Evolutionary conservation across 2,329 filamentous ascomycete genomes (phyloP).

Genomic region (Colletotrichum cuscutae): DNA sequence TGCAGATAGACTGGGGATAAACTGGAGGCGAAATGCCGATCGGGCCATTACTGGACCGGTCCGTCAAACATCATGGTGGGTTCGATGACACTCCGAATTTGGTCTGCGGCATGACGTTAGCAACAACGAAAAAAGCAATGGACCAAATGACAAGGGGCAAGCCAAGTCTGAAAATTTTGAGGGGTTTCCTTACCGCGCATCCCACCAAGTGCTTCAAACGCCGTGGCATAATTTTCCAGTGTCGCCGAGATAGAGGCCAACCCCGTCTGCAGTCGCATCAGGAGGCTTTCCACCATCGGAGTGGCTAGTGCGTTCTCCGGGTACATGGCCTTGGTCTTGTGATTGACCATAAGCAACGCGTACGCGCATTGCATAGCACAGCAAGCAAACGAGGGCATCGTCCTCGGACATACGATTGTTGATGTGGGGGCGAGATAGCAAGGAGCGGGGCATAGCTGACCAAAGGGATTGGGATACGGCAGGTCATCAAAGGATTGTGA

Average conservation of each 20-base stretch:
- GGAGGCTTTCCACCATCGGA: slow-evolving; percentile 47
- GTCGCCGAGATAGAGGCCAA: slow-evolving; percentile 53
- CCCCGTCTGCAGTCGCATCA: slow-evolving; percentile 52
- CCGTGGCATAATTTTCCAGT: slow-evolving; percentile 54
- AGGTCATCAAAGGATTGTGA: slow-evolving; percentile 56
- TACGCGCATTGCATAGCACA: slow-evolving; percentile 59
- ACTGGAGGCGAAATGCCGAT: slow-evolving; percentile 6
- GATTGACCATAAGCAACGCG: slow-evolving; percentile 54
- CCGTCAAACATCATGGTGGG: slow-evolving; percentile 37
- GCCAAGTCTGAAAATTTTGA: not conserved
- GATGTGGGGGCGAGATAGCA: slow-evolving; percentile 49
- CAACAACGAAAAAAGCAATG: not conserved
- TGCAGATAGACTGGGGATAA: not conserved
- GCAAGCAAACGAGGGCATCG: slow-evolving; percentile 57
- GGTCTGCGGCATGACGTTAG: slow-evolving; percentile 36
- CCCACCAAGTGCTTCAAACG: slow-evolving; percentile 56
- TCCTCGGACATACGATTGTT: slow-evolving; percentile 51
- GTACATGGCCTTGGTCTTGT: slow-evolving; percentile 52
- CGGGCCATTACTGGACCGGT: slow-evolving; percentile 18
- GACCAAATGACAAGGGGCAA: not conserved
- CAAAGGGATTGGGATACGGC: slow-evolving; percentile 56
- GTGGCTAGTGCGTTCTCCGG: slow-evolving; percentile 38
- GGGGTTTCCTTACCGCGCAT: slow-evolving; percentile 52
- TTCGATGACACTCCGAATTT: slow-evolving; percentile 39
- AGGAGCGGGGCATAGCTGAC: slow-evolving; percentile 45